Conservation (phyloP, 768 basidiomycete species). For the Sporobolomyces roseus region DNA sequence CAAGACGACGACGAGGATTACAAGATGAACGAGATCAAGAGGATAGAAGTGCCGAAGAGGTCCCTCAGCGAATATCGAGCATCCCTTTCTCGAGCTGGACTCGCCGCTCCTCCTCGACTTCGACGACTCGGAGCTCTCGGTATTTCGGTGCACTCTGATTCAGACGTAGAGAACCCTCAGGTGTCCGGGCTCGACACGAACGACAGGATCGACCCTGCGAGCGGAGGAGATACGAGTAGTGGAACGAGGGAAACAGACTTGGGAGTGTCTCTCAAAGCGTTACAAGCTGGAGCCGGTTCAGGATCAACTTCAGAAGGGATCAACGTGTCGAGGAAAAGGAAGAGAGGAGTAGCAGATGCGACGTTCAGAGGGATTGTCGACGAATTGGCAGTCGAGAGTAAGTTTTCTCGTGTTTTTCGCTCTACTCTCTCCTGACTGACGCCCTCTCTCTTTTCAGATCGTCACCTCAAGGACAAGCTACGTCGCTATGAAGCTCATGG, state of each 20-base stretch:
- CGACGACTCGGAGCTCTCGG: conserved; percentile 37
- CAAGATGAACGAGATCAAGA: background rate
- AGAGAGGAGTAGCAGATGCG: conserved; percentile 7
- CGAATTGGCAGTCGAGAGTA: conserved; percentile 33
- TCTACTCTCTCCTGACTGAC: background rate
- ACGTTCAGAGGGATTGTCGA: conserved; percentile 34
- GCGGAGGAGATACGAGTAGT: conserved; percentile 11
- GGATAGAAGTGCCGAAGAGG: background rate
- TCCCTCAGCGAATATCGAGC: conserved; percentile 5
- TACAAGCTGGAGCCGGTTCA: background rate
- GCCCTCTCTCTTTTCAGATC: background rate
- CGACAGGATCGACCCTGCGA: background rate
- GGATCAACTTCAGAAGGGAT: background rate
- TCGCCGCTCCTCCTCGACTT: conserved; percentile 6
- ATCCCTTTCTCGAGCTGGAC: background rate
- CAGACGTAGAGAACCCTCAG: conserved; percentile 16
- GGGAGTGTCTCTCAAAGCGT: background rate
- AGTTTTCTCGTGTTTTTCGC: background rate
- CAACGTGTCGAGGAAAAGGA: background rate
- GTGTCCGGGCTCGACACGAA: conserved; percentile 17
- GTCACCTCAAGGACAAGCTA: conserved; percentile 19
- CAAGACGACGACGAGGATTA: background rate
- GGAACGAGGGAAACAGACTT: conserved; percentile 23
- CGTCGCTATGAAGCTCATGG: conserved; percentile 25
- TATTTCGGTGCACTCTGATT: conserved; percentile 36